Evolutionary conservation across 2,329 filamentous ascomycete species (phyloP).

Genomic region (Gyromitra esculenta): DNA sequence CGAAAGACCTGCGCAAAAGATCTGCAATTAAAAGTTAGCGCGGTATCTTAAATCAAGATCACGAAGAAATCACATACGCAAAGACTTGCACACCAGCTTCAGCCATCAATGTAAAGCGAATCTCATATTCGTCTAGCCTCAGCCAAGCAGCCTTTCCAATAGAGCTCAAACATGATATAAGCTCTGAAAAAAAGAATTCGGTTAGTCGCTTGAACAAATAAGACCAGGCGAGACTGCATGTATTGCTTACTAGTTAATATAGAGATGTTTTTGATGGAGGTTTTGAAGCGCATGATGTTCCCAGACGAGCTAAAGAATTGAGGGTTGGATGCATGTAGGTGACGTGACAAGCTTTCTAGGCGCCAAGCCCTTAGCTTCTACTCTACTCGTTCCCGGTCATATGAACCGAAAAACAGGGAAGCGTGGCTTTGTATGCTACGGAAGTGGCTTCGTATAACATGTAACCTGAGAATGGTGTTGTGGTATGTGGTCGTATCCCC

Average conservation of each 20-base stretch:
- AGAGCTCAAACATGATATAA: conserved; percentile 71
- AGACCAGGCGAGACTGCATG: not conserved
- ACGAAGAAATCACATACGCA: conserved; percentile 71
- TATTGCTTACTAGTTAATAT: conserved; percentile 69
- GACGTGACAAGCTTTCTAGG: conserved; percentile 15
- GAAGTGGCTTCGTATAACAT: too few species aligned
- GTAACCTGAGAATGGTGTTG: too few species aligned
- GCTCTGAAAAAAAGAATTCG: conserved; percentile 63
- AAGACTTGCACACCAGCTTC: conserved; percentile 96
- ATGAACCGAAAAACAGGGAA: too few species aligned
- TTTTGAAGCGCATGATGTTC: conserved; percentile 71
- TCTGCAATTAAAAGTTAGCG: conserved; percentile 58
- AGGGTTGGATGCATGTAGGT: not conserved
- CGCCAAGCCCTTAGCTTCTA: conserved; percentile 23
- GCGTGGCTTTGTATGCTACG: too few species aligned
- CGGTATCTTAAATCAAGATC: not conserved
- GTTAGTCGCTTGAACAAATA: not conserved
- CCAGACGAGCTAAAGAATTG: not conserved
- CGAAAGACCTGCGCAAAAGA: conserved; percentile 61
- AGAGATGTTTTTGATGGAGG: conserved; percentile 72
- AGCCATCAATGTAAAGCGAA: conserved; percentile 96
- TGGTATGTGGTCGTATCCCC: too few species aligned
- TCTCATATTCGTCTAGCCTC: conserved; percentile 83
- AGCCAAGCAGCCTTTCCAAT: conserved; percentile 72
- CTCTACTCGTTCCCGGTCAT: too few species aligned